phyloP scores from a whole-genome alignment of 31 red algal species.

The Endocladia muricata region DNA sequence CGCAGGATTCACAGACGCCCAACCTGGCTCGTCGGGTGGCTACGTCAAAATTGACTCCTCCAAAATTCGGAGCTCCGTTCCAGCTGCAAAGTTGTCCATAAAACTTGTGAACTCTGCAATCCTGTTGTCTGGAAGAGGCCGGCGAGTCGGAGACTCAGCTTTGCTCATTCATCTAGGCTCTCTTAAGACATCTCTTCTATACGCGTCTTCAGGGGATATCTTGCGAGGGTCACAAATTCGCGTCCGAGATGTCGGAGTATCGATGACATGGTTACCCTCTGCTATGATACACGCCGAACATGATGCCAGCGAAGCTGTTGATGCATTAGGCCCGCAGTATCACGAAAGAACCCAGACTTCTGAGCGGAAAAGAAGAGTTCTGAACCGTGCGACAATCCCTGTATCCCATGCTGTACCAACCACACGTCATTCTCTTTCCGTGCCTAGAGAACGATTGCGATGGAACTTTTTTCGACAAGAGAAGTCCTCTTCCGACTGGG shows the following conservation, averaged over 20 bases:
- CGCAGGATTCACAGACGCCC: not conserved
- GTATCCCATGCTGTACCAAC: no score
- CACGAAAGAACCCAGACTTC: no score
- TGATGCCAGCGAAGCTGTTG: not conserved
- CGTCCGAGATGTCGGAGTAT: not conserved
- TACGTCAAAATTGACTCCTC: not conserved
- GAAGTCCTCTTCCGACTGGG: not conserved
- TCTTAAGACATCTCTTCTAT: not conserved
- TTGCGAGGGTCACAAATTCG: slow-evolving; percentile 2
- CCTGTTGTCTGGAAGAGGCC: slow-evolving; percentile 5
- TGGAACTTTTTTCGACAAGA: slow-evolving; percentile 12
- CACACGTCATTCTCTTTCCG: not conserved
- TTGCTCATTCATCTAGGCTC: not conserved
- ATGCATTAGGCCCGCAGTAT: not conserved
- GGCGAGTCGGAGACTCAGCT: not conserved
- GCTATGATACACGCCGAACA: not conserved
- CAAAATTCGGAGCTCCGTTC: no score
- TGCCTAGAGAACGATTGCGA: not conserved
- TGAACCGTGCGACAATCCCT: no score
- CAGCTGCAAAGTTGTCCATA: not conserved
- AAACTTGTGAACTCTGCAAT: not conserved
- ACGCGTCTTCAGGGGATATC: not conserved
- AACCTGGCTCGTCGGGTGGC: not conserved
- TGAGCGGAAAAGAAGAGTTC: no score
- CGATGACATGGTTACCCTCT: not conserved